These are phyloP conservation scores for Tylopilus rubrobrunneus DNA, from an alignment of 768 basidiomycete genomes.

Conservation along the genomic window DNA sequence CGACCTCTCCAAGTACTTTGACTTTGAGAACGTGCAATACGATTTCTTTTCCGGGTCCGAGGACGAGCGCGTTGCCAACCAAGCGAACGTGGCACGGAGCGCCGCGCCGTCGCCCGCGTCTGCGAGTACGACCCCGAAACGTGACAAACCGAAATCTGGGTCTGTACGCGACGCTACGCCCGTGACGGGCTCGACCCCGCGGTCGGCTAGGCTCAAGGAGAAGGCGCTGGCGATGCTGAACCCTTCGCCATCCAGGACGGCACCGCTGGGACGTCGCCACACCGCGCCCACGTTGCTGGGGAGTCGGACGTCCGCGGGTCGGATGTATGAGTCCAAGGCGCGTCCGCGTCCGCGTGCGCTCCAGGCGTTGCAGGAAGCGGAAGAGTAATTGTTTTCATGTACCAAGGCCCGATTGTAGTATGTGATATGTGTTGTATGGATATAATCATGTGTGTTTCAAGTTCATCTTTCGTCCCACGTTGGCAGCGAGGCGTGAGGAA, in stretches of 20 bases:
- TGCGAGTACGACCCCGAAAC: neutral
- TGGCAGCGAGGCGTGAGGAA: no score
- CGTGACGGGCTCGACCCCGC: neutral
- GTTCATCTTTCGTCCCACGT: no score
- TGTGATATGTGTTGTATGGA: slow-evolving; percentile 2
- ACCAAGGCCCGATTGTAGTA: neutral
- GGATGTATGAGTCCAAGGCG: neutral
- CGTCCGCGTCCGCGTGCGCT: slow-evolving; percentile 1
- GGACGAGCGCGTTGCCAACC: no score
- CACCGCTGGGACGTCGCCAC: slow-evolving; percentile 11
- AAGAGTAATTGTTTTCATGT: slow-evolving; percentile 10
- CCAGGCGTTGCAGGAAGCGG: neutral
- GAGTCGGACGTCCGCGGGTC: neutral
- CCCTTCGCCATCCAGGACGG: neutral
- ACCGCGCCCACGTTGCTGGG: slow-evolving; percentile 14
- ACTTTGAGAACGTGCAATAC: neutral
- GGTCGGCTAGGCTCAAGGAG: neutral
- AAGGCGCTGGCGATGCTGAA: slow-evolving; percentile 2
- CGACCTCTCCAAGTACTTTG: slow-evolving; percentile 1
- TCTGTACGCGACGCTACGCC: neutral
- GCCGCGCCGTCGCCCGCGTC: neutral
- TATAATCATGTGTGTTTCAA: neutral
- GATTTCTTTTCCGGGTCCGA: neutral
- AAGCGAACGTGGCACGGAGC: neutral
- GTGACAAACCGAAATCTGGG: neutral